A percentile compares a stretch with the other conserved stretches of the same genome.
Conservation (phyloP, 83 land plant species). For the Picea engelmannii region DNA sequence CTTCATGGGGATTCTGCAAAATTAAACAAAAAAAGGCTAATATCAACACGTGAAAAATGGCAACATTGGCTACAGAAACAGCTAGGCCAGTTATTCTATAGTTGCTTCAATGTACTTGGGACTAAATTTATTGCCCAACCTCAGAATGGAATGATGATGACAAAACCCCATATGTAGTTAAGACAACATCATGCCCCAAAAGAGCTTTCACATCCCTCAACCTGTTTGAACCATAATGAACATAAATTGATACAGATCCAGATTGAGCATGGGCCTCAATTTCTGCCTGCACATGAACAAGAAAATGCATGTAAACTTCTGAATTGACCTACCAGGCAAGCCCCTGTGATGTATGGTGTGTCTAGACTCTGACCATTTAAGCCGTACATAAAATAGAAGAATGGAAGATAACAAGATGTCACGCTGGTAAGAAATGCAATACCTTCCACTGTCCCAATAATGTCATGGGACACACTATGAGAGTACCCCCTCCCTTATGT, state of each 20-base stretch:
- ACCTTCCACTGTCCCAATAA: slow-evolving; percentile 95
- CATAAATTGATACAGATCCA: slow-evolving; percentile 67
- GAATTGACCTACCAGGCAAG: neutral
- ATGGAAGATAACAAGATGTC: too few species aligned
- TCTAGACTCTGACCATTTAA: too few species aligned
- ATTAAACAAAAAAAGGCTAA: too few species aligned
- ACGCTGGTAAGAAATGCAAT: neutral
- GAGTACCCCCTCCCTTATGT: slow-evolving; percentile 72
- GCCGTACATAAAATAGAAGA: too few species aligned
- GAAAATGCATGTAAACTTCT: neutral
- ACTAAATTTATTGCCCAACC: neutral
- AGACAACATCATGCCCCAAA: slow-evolving; percentile 68
- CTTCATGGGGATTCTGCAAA: slow-evolving; percentile 31
- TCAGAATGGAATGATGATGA: slow-evolving; percentile 36
- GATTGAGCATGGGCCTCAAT: slow-evolving; percentile 65
- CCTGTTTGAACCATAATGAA: slow-evolving; percentile 75
- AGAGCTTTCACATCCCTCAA: slow-evolving; percentile 43
- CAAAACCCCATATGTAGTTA: slow-evolving; percentile 88
- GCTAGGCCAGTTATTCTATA: too few species aligned
- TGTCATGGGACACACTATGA: slow-evolving; percentile 94
- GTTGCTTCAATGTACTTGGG: neutral
- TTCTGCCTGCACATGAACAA: slow-evolving; percentile 56
- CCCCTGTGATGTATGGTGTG: neutral
- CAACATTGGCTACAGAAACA: too few species aligned
- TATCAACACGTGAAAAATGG: too few species aligned